A percentile compares a stretch with the other conserved stretches of the same genome.
phyloP scores from a whole-genome alignment of 306 rosid genomes.

The Sechiopsis laciniata region DNA sequence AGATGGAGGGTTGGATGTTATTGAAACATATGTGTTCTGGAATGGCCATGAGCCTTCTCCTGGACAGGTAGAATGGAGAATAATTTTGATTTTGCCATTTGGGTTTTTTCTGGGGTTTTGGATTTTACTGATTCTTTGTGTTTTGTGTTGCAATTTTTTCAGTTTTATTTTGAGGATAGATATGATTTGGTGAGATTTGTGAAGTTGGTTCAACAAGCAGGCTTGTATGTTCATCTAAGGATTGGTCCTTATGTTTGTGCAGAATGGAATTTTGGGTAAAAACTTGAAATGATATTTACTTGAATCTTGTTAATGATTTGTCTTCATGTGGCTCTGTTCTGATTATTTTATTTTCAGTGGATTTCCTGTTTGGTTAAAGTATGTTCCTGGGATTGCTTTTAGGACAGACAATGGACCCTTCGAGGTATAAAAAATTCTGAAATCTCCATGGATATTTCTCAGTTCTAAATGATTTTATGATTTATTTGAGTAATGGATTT shows the following conservation, averaged over 20 bases:
- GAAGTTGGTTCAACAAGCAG: constrained; percentile 87
- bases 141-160: constrained; percentile 13
- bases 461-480: not conserved
- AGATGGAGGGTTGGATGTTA: constrained; percentile 92
- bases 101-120: not conserved
- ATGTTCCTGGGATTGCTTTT: constrained; percentile 69
- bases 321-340: constrained; percentile 2
- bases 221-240: constrained; percentile 82
- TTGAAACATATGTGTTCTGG: constrained; percentile 94
- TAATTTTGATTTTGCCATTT: not conserved
- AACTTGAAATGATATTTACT: not conserved
- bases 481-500: constrained; percentile 10
- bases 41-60: constrained; percentile 91
- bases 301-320: constrained; percentile 2
- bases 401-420: constrained; percentile 92
- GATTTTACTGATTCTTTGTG: constrained; percentile 14
- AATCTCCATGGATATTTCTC: constrained; percentile 9
- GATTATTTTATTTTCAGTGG: constrained; percentile 45
- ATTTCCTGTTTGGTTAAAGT: constrained; percentile 96
- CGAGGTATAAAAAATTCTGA: constrained; percentile 41
- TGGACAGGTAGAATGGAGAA: constrained; percentile 51
- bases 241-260: constrained; percentile 84
- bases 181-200: constrained; percentile 81
- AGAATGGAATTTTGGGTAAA: constrained; percentile 98
- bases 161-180: constrained; percentile 86